Evolutionary conservation across 2,329 filamentous ascomycete species (phyloP).

Genomic region (Amauroascus verrucosus): DNA sequence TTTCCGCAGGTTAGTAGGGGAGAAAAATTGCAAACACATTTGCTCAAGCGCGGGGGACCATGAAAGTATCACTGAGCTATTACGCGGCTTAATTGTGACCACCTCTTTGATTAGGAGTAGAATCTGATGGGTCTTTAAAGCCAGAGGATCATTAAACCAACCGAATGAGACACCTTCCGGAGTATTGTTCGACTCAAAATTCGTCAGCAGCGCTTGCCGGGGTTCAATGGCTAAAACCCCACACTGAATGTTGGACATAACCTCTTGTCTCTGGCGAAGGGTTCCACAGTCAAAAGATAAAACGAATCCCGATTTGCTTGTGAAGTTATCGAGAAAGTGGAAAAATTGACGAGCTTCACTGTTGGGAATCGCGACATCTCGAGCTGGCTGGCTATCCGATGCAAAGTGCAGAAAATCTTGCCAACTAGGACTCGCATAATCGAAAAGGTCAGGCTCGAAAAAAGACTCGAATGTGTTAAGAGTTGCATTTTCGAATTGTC

Average conservation of each 20-base stretch:
- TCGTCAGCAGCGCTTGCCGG: neutral
- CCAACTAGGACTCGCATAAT: neutral
- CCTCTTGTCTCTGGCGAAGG: slow-evolving; percentile 23
- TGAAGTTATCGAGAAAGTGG: slow-evolving; percentile 29
- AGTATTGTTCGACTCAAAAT: slow-evolving; percentile 6
- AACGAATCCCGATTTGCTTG: slow-evolving; percentile 29
- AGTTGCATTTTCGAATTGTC: neutral
- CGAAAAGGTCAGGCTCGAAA: slow-evolving; percentile 1
- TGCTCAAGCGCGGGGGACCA: slow-evolving; percentile 28
- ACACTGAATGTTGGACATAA: slow-evolving; percentile 13
- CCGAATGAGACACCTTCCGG: slow-evolving; percentile 10
- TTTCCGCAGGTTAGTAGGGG: neutral
- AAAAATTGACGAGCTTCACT: neutral
- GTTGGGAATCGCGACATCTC: neutral
- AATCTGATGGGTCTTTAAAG: slow-evolving; percentile 30
- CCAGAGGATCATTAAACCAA: slow-evolving; percentile 27
- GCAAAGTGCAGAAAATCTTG: neutral
- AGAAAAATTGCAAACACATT: neutral
- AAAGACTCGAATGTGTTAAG: neutral
- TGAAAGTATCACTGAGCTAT: slow-evolving; percentile 26
- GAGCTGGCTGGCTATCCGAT: neutral
- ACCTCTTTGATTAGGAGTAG: slow-evolving; percentile 28
- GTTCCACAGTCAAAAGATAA: slow-evolving; percentile 32
- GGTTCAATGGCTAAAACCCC: neutral
- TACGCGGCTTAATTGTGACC: slow-evolving; percentile 28